Evolutionary conservation across 352 stramenopile genomes (phyloP).

Genomic region (Thalassiosira oceanica): DNA sequence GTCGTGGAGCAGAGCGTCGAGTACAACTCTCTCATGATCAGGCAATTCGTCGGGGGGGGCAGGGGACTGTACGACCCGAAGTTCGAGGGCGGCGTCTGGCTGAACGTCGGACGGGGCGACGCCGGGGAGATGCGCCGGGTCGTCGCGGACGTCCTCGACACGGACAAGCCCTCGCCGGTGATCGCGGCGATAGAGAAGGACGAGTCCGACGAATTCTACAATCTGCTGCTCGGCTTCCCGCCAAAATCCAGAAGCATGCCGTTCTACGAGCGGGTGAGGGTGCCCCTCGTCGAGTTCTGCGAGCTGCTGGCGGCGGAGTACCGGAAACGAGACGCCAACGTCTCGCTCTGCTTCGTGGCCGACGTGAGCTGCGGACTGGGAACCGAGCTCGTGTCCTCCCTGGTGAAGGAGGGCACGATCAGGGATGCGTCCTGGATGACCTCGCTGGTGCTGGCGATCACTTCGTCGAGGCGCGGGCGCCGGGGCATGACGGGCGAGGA

Average conservation of each 20-base stretch:
- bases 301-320: conserved; percentile 45
- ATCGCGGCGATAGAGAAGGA: conserved; percentile 52
- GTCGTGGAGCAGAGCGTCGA: conserved; percentile 14
- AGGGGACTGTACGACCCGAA: conserved; percentile 26
- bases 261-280: conserved; percentile 33
- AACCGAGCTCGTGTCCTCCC: conserved; percentile 40
- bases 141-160: conserved; percentile 20
- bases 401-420: conserved; percentile 56
- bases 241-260: background rate
- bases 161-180: conserved; percentile 13
- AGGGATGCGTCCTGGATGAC: conserved; percentile 71
- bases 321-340: conserved; percentile 55
- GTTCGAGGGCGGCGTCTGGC: conserved; percentile 17
- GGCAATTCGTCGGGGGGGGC: conserved; percentile 34
- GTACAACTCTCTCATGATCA: conserved; percentile 33
- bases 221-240: conserved; percentile 47
- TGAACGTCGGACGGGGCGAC: conserved; percentile 6
- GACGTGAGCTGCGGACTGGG: conserved; percentile 65
- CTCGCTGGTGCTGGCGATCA: conserved; percentile 47
- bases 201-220: conserved; percentile 19
- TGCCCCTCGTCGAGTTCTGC: conserved; percentile 62
- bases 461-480: conserved; percentile 31
- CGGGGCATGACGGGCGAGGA: conserved; percentile 35
- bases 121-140: conserved; percentile 9
- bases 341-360: conserved; percentile 70